phyloP scores from a whole-genome alignment of 768 basidiomycete species.

The Hebeloma cylindrosporum region DNA sequence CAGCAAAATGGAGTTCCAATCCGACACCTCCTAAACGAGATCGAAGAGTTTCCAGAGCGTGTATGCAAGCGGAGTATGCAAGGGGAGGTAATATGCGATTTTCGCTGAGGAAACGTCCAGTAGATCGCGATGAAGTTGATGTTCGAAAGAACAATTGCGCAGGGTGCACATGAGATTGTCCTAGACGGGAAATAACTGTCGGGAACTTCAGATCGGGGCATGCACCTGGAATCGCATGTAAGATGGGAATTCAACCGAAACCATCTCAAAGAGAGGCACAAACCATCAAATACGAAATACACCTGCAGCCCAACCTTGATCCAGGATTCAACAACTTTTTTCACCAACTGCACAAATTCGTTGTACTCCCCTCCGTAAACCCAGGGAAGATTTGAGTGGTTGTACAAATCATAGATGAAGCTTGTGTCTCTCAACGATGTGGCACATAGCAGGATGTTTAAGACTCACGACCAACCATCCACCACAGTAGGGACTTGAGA shows the following conservation, averaged over 20 bases:
- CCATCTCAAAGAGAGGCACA: slow-evolving; percentile 20
- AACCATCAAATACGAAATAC: slow-evolving; percentile 85
- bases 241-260: slow-evolving; percentile 15
- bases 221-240: slow-evolving; percentile 47
- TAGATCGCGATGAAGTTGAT: slow-evolving; percentile 60
- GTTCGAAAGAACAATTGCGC: slow-evolving; percentile 81
- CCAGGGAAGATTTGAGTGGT: slow-evolving; percentile 68
- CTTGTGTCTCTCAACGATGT: slow-evolving; percentile 36
- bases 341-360: slow-evolving; percentile 50
- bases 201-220: slow-evolving; percentile 71
- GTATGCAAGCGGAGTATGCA: slow-evolving; percentile 54
- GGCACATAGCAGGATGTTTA: slow-evolving; percentile 10
- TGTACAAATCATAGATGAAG: slow-evolving; percentile 72
- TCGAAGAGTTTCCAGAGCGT: slow-evolving; percentile 46
- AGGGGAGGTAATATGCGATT: slow-evolving; percentile 76
- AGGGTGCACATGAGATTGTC: slow-evolving; percentile 56
- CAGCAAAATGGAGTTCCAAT: slow-evolving; percentile 69
- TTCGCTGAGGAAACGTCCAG: slow-evolving; percentile 68
- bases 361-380: slow-evolving; percentile 83
- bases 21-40: slow-evolving; percentile 28
- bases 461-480: slow-evolving; percentile 86
- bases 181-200: slow-evolving; percentile 60
- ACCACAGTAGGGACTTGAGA: slow-evolving; percentile 62
- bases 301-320: slow-evolving; percentile 61
- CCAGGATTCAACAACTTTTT: slow-evolving; percentile 63